Evolutionary conservation across 2,329 filamentous ascomycete species (phyloP).

Genomic region (Bipolaris zeicola): DNA sequence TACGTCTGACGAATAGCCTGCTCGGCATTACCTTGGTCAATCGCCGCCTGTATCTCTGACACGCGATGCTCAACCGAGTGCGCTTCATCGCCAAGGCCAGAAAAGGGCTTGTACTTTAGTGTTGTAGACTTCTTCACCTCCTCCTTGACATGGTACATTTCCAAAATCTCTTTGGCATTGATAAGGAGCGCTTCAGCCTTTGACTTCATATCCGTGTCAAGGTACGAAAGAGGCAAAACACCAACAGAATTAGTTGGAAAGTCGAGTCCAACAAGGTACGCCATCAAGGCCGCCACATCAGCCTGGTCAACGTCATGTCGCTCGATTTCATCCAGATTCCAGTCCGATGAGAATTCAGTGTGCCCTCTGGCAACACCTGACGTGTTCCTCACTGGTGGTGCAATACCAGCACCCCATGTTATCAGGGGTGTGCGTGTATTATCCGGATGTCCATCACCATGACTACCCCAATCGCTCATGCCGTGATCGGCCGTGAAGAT

Average conservation of each 20-base stretch:
- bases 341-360: conserved; percentile 86
- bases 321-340: conserved; percentile 78
- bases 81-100: conserved; percentile 67
- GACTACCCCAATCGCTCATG: conserved; percentile 99
- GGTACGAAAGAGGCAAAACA: conserved; percentile 82
- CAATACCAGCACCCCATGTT: conserved; percentile 90
- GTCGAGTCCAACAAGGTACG: conserved; percentile 83
- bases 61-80: conserved; percentile 71
- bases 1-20: conserved; percentile 80
- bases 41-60: conserved; percentile 68
- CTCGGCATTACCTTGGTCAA: conserved; percentile 69
- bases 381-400: conserved; percentile 67
- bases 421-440: conserved; percentile 95
- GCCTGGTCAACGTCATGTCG: conserved; percentile 93
- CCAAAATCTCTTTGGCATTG: conserved; percentile 85
- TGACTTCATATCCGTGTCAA: conserved; percentile 71
- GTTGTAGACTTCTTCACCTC: conserved; percentile 76
- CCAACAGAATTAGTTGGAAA: conserved; percentile 97
- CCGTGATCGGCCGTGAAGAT: conserved; percentile 98
- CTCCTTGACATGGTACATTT: conserved; percentile 97
- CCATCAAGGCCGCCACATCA: conserved; percentile 93
- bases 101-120: conserved; percentile 77
- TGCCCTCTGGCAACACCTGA: conserved; percentile 75
- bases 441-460: conserved; percentile 95
- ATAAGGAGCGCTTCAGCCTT: conserved; percentile 85